Conservation (phyloP, 1,139 yeast genomes). For the Yamadazyma diospyri region DNA sequence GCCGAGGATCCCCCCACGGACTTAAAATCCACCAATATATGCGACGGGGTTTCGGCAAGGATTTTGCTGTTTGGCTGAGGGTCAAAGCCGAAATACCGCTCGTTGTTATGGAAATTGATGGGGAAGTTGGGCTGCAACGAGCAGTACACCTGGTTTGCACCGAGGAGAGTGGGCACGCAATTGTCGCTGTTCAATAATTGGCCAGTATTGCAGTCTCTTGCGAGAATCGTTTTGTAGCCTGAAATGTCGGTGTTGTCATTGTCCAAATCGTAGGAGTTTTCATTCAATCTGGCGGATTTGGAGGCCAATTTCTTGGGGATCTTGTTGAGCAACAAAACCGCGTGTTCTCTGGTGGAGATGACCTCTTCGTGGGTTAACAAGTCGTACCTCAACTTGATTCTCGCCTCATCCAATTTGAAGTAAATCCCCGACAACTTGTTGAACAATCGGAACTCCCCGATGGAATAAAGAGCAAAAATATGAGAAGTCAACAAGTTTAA, state of each 20-base stretch:
- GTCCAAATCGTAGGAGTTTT: conserved; percentile 38
- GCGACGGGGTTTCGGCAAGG: conserved; percentile 59
- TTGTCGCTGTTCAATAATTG: conserved; percentile 48
- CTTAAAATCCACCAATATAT: conserved; percentile 76
- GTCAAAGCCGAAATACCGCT: conserved; percentile 31
- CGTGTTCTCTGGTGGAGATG: conserved; percentile 52
- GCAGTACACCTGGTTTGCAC: conserved; percentile 65
- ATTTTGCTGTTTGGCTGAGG: conserved; percentile 49
- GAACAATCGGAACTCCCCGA: conserved; percentile 63
- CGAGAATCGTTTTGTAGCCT: conserved; percentile 70
- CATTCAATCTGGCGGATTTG: conserved; percentile 39
- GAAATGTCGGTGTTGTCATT: conserved; percentile 56
- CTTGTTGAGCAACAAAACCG: conserved; percentile 58
- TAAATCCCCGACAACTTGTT: conserved; percentile 52
- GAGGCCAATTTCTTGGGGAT: conserved; percentile 65
- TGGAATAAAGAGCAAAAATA: conserved; percentile 65
- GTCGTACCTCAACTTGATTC: conserved; percentile 55
- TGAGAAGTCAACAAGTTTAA: conserved; percentile 58
- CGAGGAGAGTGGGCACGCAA: conserved; percentile 54
- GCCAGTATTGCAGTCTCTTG: conserved; percentile 63
- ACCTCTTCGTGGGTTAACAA: conserved; percentile 61
- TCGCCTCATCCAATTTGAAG: conserved; percentile 58
- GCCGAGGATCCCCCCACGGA: conserved; percentile 63
- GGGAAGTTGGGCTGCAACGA: conserved; percentile 78
- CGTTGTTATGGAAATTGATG: conserved; percentile 37